Evolutionary conservation across 345 rosid genomes (phyloP).

Genomic region (Populus simonii): DNA sequence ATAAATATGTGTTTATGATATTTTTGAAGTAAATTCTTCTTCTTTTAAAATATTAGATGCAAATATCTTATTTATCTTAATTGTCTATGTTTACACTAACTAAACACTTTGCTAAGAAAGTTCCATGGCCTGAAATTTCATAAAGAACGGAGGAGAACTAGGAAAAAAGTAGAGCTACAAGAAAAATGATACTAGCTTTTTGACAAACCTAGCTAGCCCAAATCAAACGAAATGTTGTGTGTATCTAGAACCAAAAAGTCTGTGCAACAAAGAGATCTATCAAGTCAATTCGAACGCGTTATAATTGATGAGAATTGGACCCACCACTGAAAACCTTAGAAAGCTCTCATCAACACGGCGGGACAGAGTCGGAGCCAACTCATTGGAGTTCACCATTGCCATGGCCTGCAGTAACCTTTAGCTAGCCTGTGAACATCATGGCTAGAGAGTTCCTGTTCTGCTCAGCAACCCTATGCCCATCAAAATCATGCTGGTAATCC

Average conservation of each 20-base stretch:
- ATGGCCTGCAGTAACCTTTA: conserved; percentile 14
- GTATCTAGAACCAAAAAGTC: conserved; percentile 5
- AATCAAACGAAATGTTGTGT: background rate
- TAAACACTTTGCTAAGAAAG: background rate
- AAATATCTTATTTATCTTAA: too few species aligned
- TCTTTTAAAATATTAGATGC: too few species aligned
- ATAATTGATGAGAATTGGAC: conserved; percentile 32
- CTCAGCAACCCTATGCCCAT: conserved; percentile 11
- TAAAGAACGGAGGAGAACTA: background rate
- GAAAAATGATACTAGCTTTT: conserved; percentile 8
- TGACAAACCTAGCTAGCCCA: conserved; percentile 11
- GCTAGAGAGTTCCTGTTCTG: conserved; percentile 22
- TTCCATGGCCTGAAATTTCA: conserved; percentile 14
- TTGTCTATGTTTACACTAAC: too few species aligned
- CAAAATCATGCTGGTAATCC: conserved; percentile 13
- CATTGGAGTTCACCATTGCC: conserved; percentile 17
- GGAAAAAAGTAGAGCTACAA: background rate
- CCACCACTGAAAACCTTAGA: conserved; percentile 17
- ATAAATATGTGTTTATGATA: too few species aligned
- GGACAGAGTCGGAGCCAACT: conserved; percentile 25
- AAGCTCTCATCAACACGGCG: conserved; percentile 18
- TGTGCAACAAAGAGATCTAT: conserved; percentile 23
- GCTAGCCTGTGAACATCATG: conserved; percentile 31
- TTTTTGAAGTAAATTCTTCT: too few species aligned
- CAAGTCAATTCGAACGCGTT: conserved; percentile 25